phyloP scores from a whole-genome alignment of 177 flowering plant species.

The Vitis hybrid region DNA sequence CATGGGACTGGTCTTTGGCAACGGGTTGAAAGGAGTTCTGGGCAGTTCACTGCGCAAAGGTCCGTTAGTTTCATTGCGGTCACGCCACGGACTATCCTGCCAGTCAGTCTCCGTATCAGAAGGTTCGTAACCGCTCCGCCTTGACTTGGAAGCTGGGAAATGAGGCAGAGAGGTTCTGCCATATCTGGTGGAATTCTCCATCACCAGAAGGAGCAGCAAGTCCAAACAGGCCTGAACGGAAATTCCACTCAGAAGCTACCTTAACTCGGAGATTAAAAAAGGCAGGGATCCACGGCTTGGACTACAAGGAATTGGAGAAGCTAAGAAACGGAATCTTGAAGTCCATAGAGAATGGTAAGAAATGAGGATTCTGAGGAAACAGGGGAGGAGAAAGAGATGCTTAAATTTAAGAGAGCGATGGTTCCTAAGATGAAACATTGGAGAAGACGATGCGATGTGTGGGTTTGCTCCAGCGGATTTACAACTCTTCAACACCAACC shows the following conservation, averaged over 20 bases:
- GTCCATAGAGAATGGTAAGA: not conserved
- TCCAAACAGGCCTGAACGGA: too few species aligned
- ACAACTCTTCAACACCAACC: too few species aligned
- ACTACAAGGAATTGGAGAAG: not conserved
- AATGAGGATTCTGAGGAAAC: not conserved
- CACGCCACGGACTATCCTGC: conserved; percentile 46
- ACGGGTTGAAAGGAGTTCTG: conserved; percentile 5
- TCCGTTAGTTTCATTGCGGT: conserved; percentile 4
- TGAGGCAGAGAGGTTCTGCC: conserved; percentile 20
- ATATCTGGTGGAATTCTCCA: conserved; percentile 33
- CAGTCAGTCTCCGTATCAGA: conserved; percentile 71
- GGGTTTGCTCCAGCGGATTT: not conserved
- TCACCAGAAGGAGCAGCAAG: conserved; percentile 2
- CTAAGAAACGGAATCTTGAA: too few species aligned
- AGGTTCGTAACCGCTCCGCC: conserved; percentile 71
- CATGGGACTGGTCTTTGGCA: conserved; percentile 34
- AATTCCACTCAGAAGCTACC: not conserved
- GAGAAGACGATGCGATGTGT: conserved; percentile 20
- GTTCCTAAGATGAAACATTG: conserved; percentile 25
- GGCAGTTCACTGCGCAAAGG: conserved; percentile 12
- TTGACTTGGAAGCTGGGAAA: conserved; percentile 19
- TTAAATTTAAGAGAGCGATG: conserved; percentile 17
- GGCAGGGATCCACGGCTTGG: not conserved
- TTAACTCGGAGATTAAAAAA: not conserved
- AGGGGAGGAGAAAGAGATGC: not conserved